Base-by-base conservation (phyloP, 306 rosid genomes). In the Vigna hirtella region DNA sequence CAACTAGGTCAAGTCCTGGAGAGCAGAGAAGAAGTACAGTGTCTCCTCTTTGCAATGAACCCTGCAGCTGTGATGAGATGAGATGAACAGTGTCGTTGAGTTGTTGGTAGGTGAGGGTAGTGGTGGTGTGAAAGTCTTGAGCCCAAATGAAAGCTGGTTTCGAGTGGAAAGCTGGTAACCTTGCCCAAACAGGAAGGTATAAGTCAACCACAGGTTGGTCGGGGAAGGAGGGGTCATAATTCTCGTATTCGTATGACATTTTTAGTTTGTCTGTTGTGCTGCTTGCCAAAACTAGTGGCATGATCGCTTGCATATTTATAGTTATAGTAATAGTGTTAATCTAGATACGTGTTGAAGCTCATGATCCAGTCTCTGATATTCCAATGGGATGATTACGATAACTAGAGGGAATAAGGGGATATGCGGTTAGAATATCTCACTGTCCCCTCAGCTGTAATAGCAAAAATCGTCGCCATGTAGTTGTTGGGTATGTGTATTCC, bases 141-240 rank as follows among this genome's bases (percentile, higher is more conserved):
- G 83, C 74, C 98, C 98, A 90, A 20, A 89, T 83, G 86, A 91
- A 94, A 42, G 94, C 95, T 14, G 96, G 91, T 13, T 90, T 94
- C 70, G 91, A 77, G 47, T 49, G 67, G 82, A 92, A 92, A 53
- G 95, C 77, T 0, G 92, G 92, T 42, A 92, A 59, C 56, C 63
- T 90, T 2, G 93, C 89, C 98, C 98, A 92, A 2, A 88, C 24
- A 0, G 87, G 86, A 14, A 94, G 91, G 90, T 94, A 92, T 67
- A 74, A 87, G 65, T 91, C 93, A 57, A 88, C 98, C 73, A 86
- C 94, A 0, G 91, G 91, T 83, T 91, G 98, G 82, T 94, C 96
- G 0, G 97, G 98, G 56, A 88, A 91, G 2, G 78, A 89, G 0
- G 91, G 97, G 36, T 92, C 95, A 36, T 90, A 94, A 51, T 94